These are phyloP conservation scores for Apophysomyces sp. DNA, from an alignment of 371 early-diverging fungal species.

Conservation along the genomic window DNA sequence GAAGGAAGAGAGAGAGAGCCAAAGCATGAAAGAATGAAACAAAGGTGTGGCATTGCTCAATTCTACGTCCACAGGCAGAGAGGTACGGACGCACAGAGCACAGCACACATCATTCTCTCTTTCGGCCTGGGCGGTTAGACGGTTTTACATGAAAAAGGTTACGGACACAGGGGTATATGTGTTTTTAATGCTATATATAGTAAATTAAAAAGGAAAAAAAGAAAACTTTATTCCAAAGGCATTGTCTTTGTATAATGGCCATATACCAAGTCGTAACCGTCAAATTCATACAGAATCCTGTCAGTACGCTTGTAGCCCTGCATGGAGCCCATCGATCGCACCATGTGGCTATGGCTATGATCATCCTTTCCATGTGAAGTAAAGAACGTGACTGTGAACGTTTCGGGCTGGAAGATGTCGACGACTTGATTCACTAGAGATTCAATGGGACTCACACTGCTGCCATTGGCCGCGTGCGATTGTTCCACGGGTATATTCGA, in stretches of 20 bases:
- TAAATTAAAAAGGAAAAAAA: not conserved
- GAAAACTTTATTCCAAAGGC: slow-evolving; percentile 2
- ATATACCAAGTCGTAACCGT: slow-evolving; percentile 76
- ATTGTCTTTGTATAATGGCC: slow-evolving; percentile 58
- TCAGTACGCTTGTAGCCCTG: slow-evolving; percentile 66
- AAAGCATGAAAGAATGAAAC: too few relatives aligned
- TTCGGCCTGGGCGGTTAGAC: too few relatives aligned
- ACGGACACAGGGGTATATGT: too few relatives aligned
- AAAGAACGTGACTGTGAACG: slow-evolving; percentile 87
- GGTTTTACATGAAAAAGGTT: too few relatives aligned
- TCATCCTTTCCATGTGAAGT: slow-evolving; percentile 54
- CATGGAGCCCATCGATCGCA: slow-evolving; percentile 47
- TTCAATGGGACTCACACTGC: slow-evolving; percentile 15
- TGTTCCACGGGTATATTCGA: slow-evolving; percentile 78
- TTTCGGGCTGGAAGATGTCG: slow-evolving; percentile 78
- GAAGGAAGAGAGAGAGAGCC: too few relatives aligned
- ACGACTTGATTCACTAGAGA: slow-evolving; percentile 75
- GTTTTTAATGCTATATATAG: too few relatives aligned
- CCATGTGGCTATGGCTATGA: slow-evolving; percentile 42
- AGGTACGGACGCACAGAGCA: too few relatives aligned
- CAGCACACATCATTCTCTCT: too few relatives aligned
- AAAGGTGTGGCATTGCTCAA: too few relatives aligned
- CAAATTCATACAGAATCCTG: slow-evolving; percentile 80
- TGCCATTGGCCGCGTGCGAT: slow-evolving; percentile 18
- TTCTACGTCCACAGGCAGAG: too few relatives aligned